These are phyloP conservation scores for Nadsonia fulvescens DNA, from an alignment of 805 yeast genomes.

Conservation along the genomic window DNA sequence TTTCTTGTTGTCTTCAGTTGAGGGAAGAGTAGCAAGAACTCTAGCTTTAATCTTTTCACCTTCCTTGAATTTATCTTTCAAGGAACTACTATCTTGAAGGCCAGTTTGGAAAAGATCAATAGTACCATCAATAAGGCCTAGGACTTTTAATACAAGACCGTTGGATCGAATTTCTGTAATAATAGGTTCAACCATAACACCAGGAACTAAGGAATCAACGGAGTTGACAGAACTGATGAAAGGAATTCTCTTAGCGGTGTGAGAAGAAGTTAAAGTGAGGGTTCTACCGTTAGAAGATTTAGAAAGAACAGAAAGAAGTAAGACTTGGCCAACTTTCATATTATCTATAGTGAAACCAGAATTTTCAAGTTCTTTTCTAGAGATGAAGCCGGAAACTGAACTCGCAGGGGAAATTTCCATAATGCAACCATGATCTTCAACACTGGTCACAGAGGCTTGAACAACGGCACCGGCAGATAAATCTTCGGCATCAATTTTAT, in stretches of 20 bases:
- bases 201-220: slow-evolving; percentile 72
- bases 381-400: slow-evolving; percentile 45
- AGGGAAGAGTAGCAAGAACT: slow-evolving; percentile 37
- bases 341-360: slow-evolving; percentile 21
- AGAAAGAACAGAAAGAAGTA: slow-evolving; percentile 41
- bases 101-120: slow-evolving; percentile 50
- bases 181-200: slow-evolving; percentile 58
- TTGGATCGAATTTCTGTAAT: slow-evolving; percentile 37
- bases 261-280: slow-evolving; percentile 36
- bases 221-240: slow-evolving; percentile 42
- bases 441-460: slow-evolving; percentile 60
- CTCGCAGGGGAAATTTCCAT: slow-evolving; percentile 47
- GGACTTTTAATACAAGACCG: slow-evolving; percentile 58
- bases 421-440: slow-evolving; percentile 86
- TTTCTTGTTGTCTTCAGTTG: slow-evolving; percentile 34
- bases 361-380: slow-evolving; percentile 41
- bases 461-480: slow-evolving; percentile 39
- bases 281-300: slow-evolving; percentile 32
- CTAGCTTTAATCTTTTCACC: slow-evolving; percentile 58
- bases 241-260: slow-evolving; percentile 28
- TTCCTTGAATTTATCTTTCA: slow-evolving; percentile 45
- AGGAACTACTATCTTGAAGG: slow-evolving; percentile 22
- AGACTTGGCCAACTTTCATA: slow-evolving; percentile 44
- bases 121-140: slow-evolving; percentile 60
- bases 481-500: slow-evolving; percentile 25